Evolutionary conservation across 768 basidiomycete genomes (phyloP), one percentile per base, ranked within the genome.

Genomic region (Leccinum variicolor): DNA sequence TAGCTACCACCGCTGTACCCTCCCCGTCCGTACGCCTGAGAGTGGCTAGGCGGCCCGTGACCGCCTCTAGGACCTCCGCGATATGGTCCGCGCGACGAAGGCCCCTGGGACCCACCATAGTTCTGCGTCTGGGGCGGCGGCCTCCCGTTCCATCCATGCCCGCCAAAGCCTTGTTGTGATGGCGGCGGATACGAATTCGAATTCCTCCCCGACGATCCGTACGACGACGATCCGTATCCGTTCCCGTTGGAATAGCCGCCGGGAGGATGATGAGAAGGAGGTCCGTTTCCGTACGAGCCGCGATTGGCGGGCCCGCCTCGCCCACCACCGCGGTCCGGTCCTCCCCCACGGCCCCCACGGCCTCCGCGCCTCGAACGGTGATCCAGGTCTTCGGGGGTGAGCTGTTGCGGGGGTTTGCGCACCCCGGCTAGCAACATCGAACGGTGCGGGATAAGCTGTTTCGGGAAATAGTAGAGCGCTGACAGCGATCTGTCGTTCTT

Each of bases 401-500:
- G 78, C 1, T 85, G 73, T 10, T 85, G 81, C 10, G 79, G 74
- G 1, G 83, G 78, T 56, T 79, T 81, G 62, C 75, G 82, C 28
- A 83, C 84, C 1, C 91, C 92, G 8, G 87, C 87, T 2, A 99
- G 78, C 26, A 98, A 75, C 45, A 88, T 76, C 15, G 94, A 96
- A 49, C 83, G 86, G 70, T 99, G 97, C 2, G 94, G 92, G 3
- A 81, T 81, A 13, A 87, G 71, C 67, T 98, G 96, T 66, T 84
- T 82, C 0, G 97, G 95, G 82, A 94, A 97, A 72, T 84, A 86
- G 73, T 94, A 98, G 31, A 86, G 73, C 3, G 87, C 93, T 0
- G 94, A 95, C 13, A 98, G 76, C 10, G 95, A 91, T 23, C 84
- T 82, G 73, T 99, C 94, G 68, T 90, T 88, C 65, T 82, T 81